Evolutionary conservation across 1,284 basidiomycete species (phyloP), one percentile per base, ranked within the genome.

Genomic region (Phaffia rhodozyma): DNA sequence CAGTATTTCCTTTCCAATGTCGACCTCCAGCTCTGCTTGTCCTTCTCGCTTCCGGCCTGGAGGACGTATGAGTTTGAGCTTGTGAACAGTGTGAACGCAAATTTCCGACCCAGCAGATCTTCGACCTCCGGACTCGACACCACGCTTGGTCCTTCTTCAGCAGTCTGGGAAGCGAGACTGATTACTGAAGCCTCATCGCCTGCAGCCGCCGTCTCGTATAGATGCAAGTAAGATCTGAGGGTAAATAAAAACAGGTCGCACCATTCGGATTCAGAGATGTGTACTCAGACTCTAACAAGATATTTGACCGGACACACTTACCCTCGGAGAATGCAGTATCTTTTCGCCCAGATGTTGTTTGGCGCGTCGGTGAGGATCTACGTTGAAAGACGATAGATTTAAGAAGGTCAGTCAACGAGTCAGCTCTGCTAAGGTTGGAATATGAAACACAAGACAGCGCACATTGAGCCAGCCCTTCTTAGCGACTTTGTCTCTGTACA

Each of bases 271-370:
- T 30, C 29, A 32, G 23, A 13, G 1, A n/a, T 6, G 32, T n/a
- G 6, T 32, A n/a, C 18, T 55, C n/a, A n/a, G 21, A 32, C 29
- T 9, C 27, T 30, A 34, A 51, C 21, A 60, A 47, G 54, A 16
- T 27, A 23, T n/a, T 43, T 18, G 38, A 18, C 6, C 21, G 23
- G 13, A 9, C 16, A 16, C 13, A 70, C 78, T 68, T 70, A 89
- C 90, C 91, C 82, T 72, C 85, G 82, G n/a, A 97, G 79, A 18
- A 91, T 87, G 72, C 94, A 92, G 84, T 87, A 91, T 54, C 85
- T 79, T 71, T 83, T 83, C 68, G 85, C 83, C 93, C 94, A 97
- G 23, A 78, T 73, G 71, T 91, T 85, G 67, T 83, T 82, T 43
- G 81, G 83, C 7, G 91, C 87, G 72, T 96, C 85, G 30, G 81